Evolutionary conservation across 768 basidiomycete genomes (phyloP), one percentile per base, ranked within the genome.

Genomic region (Daedaleopsis sinensis): DNA sequence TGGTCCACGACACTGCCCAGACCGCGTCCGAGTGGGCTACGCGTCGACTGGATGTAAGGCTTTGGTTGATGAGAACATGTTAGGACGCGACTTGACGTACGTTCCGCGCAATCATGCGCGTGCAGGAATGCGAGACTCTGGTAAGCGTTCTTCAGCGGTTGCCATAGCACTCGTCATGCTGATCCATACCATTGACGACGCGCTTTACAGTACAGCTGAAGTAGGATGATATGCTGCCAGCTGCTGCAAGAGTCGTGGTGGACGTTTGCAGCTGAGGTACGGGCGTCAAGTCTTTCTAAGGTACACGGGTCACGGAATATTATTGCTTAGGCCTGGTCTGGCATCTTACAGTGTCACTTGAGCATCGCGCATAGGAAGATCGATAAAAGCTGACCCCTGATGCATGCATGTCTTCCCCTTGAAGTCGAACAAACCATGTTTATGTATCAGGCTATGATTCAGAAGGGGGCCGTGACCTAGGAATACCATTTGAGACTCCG

Each of bases 1-100:
- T 72, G 1, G 91, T 88, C 91, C 91, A 94, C 18, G 80, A 75
- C 9, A 89, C 79, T 55, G 84, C 90, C 92, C 92, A 94, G 59
- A 93, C 80, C 61, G 91, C 84, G 73, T 92, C 91, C 57, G 79
- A 77, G 74, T 94, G 92, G 36, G 87, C 93, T 94, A 79, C 63
- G 18, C 9, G 43, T 36, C 21, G 57, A 44, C 42, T 43, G 56
- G 60, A 57, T 42, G 55, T 58, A 35, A 46, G 48, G 54, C 44
- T 32, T 18, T 15, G 6, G 13, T 9, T 19, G 49, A 32, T 32
- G 27, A 32, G 7, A 32, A 18, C 47, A 19, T 19, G 49, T 39
- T 11, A 21, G 47, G 56, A 54, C 54, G 54, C 52, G 49, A 50
- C 39, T 52, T 15, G 55, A 62, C 77, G 72, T 84, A 91, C 90